These are phyloP conservation scores for Lasiodiplodia sp. DNA, from an alignment of 2,329 filamentous ascomycete genomes.

Conservation along the genomic window DNA sequence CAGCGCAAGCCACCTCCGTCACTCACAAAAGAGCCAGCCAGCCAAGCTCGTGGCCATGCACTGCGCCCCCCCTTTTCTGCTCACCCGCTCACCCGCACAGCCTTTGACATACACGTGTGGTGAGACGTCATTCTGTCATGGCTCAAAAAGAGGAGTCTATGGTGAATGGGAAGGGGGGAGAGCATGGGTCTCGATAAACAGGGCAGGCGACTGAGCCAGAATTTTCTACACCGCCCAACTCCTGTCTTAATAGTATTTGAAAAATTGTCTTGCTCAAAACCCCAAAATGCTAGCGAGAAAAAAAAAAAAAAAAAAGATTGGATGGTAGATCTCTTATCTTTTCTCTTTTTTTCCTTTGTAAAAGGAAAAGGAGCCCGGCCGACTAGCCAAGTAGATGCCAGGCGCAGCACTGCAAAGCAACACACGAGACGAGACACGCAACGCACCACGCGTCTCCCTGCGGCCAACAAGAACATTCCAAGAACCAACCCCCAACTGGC, in stretches of 20 bases:
- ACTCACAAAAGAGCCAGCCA: neutral
- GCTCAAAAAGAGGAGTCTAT: neutral
- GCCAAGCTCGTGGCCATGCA: neutral
- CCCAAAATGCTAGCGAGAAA: neutral
- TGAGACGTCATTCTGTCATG: neutral
- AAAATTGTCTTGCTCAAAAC: too few species aligned
- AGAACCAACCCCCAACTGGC: neutral
- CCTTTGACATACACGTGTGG: neutral
- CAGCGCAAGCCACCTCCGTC: neutral
- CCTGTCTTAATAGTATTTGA: neutral
- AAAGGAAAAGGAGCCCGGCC: neutral
- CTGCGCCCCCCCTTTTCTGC: neutral
- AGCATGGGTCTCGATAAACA: neutral
- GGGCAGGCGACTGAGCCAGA: neutral
- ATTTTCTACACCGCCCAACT: neutral
- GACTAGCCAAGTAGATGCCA: neutral
- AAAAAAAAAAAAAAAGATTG: neutral
- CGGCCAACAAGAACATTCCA: neutral
- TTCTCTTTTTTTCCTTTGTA: neutral
- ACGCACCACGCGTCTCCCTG: neutral
- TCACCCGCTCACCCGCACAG: neutral
- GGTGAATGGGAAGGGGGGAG: neutral
- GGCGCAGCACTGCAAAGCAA: neutral
- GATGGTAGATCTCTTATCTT: too few species aligned
- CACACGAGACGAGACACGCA: neutral